Evolutionary conservation across 2,329 filamentous ascomycete species (phyloP), one percentile per base, ranked within the genome.

Genomic region (Epicoccum nigrum): DNA sequence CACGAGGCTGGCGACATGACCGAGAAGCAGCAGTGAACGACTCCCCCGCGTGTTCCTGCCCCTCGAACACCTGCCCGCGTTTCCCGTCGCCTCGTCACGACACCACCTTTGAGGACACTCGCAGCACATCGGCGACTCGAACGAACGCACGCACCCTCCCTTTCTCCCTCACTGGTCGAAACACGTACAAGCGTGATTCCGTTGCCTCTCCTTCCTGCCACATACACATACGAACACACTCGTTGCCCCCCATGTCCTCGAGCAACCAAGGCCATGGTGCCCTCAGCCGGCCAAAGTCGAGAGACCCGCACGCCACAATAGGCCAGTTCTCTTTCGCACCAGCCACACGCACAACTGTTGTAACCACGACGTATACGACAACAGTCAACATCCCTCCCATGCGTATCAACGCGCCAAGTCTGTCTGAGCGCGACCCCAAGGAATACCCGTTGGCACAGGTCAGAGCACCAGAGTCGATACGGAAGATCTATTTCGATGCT

Each of bases 331-430:
- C 82, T 2, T 84, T 85, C 62, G 83, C 81, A 49, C 84, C 84
- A 23, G 81, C 84, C 13, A 87, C 84, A 11, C 82, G 84, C 64
- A 86, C 84, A 9, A 86, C 84, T 0, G 81, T 86, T 9, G 85
- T 96, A 56, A 96, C 92, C 1, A 97, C 93, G 0, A 97, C 92
- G 0, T 97, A 92, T 0, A 96, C 91, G 0, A 95, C 92, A 1
- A 91, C 86, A 72, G 81, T 90, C 74, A 74, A 79, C 13, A 95
- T 94, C 60, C 92, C 93, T 38, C 91, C 91, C n/a, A 79, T 97
- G 51, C 80, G 90, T 48, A 85, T 96, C 60, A 86, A 85, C 59
- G 84, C 89, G 52, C 88, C 90, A 19, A 83, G 86, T 43, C 81
- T 92, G 27, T 79, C 83, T 52, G 82, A 86, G 45, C 84, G 96